Evolutionary conservation across 2,329 filamentous ascomycete species (phyloP).

Genomic region (Westerdykella sp.): DNA sequence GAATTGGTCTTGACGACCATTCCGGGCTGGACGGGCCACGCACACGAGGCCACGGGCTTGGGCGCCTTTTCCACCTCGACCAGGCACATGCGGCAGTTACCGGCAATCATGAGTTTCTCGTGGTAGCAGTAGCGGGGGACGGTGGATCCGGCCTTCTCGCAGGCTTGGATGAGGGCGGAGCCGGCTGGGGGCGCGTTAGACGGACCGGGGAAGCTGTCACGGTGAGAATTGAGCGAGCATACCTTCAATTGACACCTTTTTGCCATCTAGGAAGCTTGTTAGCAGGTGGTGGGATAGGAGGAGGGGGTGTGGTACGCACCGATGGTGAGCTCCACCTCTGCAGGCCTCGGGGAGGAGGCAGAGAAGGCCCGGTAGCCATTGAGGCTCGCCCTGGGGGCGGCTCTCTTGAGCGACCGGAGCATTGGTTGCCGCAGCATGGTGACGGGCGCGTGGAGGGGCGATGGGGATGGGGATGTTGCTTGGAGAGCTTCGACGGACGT

Average conservation of each 20-base stretch:
- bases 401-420: slow-evolving; percentile 55
- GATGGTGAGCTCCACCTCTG: slow-evolving; percentile 95
- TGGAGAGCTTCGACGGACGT: slow-evolving; percentile 1
- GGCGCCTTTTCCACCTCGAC: slow-evolving; percentile 95
- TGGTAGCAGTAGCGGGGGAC: slow-evolving; percentile 98
- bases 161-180: slow-evolving; percentile 95
- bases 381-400: slow-evolving; percentile 47
- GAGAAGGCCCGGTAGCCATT: slow-evolving; percentile 72
- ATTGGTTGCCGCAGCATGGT: slow-evolving; percentile 60
- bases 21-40: slow-evolving; percentile 95
- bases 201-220: slow-evolving; percentile 9
- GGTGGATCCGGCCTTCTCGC: slow-evolving; percentile 90
- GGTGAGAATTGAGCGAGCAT: slow-evolving; percentile 26
- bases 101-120: slow-evolving; percentile 99
- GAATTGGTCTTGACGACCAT: slow-evolving; percentile 99
- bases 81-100: slow-evolving; percentile 99
- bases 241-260: slow-evolving; percentile 98
- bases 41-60: slow-evolving; percentile 96
- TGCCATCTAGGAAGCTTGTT: slow-evolving; percentile 64
- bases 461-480: neutral
- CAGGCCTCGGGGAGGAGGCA: slow-evolving; percentile 68
- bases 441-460: slow-evolving; percentile 13
- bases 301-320: slow-evolving; percentile 51
- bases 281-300: slow-evolving; percentile 22
- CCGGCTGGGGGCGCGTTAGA: slow-evolving; percentile 59